Evolutionary conservation across 2,329 filamentous ascomycete genomes (phyloP).

Genomic region (Fusarium fracticaudum): DNA sequence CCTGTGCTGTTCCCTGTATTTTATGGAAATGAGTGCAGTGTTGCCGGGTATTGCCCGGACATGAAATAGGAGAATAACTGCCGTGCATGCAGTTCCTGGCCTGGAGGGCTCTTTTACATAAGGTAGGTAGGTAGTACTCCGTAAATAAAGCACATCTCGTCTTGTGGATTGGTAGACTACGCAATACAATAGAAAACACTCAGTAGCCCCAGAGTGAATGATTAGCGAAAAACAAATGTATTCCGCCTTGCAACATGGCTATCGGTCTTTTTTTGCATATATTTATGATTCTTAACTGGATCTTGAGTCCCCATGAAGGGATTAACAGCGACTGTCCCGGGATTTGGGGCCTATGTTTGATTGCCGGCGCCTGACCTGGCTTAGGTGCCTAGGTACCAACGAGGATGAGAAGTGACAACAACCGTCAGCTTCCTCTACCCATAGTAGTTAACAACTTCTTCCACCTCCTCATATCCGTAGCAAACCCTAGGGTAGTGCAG

Average conservation of each 20-base stretch:
- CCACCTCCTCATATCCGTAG: background rate
- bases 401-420: constrained; percentile 1
- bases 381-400: background rate
- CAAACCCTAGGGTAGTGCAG: background rate
- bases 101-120: background rate
- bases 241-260: background rate
- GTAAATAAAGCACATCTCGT: background rate
- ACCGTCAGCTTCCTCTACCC: background rate
- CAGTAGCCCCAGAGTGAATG: background rate
- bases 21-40: background rate
- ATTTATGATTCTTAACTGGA: background rate
- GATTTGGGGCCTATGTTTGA: constrained; percentile 14
- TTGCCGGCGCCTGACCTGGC: constrained; percentile 16
- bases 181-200: background rate
- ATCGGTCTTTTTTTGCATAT: background rate
- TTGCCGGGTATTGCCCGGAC: constrained; percentile 33
- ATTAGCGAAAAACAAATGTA: too few relatives aligned
- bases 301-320: constrained; percentile 9
- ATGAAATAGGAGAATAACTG: constrained; percentile 11
- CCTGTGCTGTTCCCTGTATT: constrained; percentile 4
- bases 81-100: constrained; percentile 1
- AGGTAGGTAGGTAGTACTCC: too few relatives aligned
- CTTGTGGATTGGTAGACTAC: background rate
- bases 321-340: constrained; percentile 18
- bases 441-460: background rate